These are phyloP conservation scores for Ogataea wickerhamii DNA, from an alignment of 805 yeast species.

Conservation along the genomic window DNA sequence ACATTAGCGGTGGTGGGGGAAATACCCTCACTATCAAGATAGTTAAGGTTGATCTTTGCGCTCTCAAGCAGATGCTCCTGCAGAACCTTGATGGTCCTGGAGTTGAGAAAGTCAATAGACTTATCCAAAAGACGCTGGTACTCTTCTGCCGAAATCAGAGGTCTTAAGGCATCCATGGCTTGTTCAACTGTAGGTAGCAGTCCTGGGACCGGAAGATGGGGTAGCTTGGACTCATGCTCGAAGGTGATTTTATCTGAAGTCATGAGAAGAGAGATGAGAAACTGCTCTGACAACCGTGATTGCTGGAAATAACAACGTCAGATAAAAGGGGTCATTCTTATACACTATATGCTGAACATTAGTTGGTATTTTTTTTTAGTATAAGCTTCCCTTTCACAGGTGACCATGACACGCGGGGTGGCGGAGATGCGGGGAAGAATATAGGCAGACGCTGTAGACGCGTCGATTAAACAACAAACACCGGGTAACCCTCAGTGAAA, in stretches of 20 bases:
- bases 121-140: slow-evolving; percentile 41
- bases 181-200: slow-evolving; percentile 48
- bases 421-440: slow-evolving; percentile 2
- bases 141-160: slow-evolving; percentile 53
- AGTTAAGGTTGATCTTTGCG: slow-evolving; percentile 42
- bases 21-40: slow-evolving; percentile 48
- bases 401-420: neutral
- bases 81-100: slow-evolving; percentile 40
- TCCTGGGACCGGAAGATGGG: slow-evolving; percentile 61
- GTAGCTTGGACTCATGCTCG: slow-evolving; percentile 42
- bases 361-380: no score
- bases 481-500: slow-evolving; percentile 21
- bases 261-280: slow-evolving; percentile 3
- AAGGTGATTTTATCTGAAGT: slow-evolving; percentile 30
- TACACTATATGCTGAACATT: no score
- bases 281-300: neutral
- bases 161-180: slow-evolving; percentile 54
- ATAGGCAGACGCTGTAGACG: neutral
- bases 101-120: slow-evolving; percentile 43
- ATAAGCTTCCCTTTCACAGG: neutral
- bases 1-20: slow-evolving; percentile 54
- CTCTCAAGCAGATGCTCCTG: slow-evolving; percentile 53
- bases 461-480: no score
- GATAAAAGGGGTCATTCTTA: no score
- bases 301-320: no score